A percentile compares a stretch with the other conserved stretches of the same genome.
Evolutionary conservation across 2,329 filamentous ascomycete species (phyloP).

Genomic region (Sclerotinia minor): DNA sequence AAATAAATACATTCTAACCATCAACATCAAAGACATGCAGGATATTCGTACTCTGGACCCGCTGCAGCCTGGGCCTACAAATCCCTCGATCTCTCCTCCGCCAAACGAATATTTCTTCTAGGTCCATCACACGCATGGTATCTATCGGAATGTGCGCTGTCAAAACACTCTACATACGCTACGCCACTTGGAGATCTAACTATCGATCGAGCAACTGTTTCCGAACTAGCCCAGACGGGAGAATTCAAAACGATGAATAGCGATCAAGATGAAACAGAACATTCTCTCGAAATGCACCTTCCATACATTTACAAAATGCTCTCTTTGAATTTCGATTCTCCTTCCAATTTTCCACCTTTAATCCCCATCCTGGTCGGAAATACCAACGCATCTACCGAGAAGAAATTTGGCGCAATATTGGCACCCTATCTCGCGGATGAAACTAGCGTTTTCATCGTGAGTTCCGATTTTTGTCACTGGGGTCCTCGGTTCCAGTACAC

Average conservation of each 20-base stretch:
- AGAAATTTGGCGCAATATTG: slow-evolving; percentile 66
- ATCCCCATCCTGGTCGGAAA: slow-evolving; percentile 85
- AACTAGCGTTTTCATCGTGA: slow-evolving; percentile 79
- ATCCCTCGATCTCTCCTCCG: slow-evolving; percentile 72
- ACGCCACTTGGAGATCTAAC: slow-evolving; percentile 72
- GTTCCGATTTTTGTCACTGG: slow-evolving; percentile 98
- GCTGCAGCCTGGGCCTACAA: slow-evolving; percentile 96
- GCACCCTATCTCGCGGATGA: slow-evolving; percentile 76
- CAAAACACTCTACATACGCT: slow-evolving; percentile 67
- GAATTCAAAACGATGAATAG: slow-evolving; percentile 65
- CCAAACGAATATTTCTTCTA: slow-evolving; percentile 84
- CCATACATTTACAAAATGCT: slow-evolving; percentile 86
- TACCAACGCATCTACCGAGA: slow-evolving; percentile 66
- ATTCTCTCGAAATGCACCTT: slow-evolving; percentile 95
- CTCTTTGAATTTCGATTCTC: slow-evolving; percentile 50
- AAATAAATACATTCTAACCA: neutral
- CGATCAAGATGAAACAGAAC: slow-evolving; percentile 74
- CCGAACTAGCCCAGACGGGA: slow-evolving; percentile 53
- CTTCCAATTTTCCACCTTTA: slow-evolving; percentile 63
- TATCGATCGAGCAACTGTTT: slow-evolving; percentile 60
- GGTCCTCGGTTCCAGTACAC: slow-evolving; percentile 81
- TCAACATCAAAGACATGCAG: slow-evolving; percentile 69
- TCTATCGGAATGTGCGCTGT: slow-evolving; percentile 74
- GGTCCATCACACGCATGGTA: slow-evolving; percentile 90
- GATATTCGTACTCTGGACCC: slow-evolving; percentile 86